Conservation (phyloP, 768 basidiomycete genomes). For the Tubosaeta brunneosetosa region DNA sequence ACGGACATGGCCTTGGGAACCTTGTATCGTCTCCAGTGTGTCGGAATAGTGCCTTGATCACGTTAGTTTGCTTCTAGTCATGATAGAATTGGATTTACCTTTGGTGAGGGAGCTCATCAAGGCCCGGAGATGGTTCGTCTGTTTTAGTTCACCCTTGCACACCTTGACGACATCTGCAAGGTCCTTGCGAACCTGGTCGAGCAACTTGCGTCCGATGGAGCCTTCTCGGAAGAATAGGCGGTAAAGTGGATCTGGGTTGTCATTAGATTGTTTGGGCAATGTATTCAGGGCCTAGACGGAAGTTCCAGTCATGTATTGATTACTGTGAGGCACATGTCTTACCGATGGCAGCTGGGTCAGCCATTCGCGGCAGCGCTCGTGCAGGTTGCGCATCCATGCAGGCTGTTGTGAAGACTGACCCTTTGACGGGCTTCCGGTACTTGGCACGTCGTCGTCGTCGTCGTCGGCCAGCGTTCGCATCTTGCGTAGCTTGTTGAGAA, state of each 20-base stretch:
- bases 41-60: slow-evolving; percentile 73
- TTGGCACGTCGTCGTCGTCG: slow-evolving; percentile 67
- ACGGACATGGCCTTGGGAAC: slow-evolving; percentile 78
- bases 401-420: slow-evolving; percentile 72
- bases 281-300: slow-evolving; percentile 54
- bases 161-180: slow-evolving; percentile 78
- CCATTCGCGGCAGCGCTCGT: slow-evolving; percentile 84
- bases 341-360: slow-evolving; percentile 71
- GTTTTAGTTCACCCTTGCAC: slow-evolving; percentile 83
- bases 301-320: slow-evolving; percentile 9
- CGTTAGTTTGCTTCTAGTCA: slow-evolving; percentile 7
- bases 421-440: slow-evolving; percentile 53
- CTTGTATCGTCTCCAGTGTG: slow-evolving; percentile 88
- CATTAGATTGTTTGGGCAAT: slow-evolving; percentile 58
- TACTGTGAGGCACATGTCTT: slow-evolving; percentile 18
- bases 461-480: slow-evolving; percentile 89
- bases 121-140: slow-evolving; percentile 92
- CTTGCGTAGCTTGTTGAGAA: slow-evolving; percentile 84
- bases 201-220: slow-evolving; percentile 70
- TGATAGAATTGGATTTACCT: slow-evolving; percentile 43
- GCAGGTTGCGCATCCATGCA: slow-evolving; percentile 89
- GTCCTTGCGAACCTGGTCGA: slow-evolving; percentile 77
- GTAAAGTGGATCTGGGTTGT: slow-evolving; percentile 79
- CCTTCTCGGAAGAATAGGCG: slow-evolving; percentile 88
- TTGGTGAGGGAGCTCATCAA: slow-evolving; percentile 88